phyloP scores from a whole-genome alignment of 305 asterid genomes.

The Solanum aculeatissimum region DNA sequence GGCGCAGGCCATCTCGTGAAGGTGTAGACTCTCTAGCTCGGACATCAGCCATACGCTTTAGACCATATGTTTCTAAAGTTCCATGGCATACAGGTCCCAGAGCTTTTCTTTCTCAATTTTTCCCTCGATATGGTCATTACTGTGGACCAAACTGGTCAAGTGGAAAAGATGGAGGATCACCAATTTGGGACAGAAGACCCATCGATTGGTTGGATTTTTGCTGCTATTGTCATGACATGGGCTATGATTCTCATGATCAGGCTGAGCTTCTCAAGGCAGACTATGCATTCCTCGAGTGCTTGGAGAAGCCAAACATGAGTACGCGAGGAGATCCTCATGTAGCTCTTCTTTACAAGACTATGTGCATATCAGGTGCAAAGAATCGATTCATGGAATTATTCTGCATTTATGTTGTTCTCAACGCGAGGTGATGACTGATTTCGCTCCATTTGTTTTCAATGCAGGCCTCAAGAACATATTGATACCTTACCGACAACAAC shows the following conservation, averaged over 20 bases:
- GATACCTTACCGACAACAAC: conserved; percentile 76
- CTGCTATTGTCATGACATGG: conserved; percentile 97
- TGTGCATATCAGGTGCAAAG: conserved; percentile 79
- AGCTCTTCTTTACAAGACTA: conserved; percentile 62
- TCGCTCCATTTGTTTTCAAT: not conserved
- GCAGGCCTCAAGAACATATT: conserved; percentile 72
- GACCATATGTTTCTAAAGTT: conserved; percentile 88
- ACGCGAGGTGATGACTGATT: not conserved
- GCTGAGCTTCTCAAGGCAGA: conserved; percentile 95
- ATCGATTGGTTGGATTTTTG: conserved; percentile 96
- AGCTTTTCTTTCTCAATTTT: conserved; percentile 75
- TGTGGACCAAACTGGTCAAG: conserved; percentile 99
- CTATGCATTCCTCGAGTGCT: conserved; percentile 83
- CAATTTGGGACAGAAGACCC: conserved; percentile 88
- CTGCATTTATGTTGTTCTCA: not conserved
- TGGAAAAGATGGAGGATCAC: conserved; percentile 78
- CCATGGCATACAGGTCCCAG: conserved; percentile 97
- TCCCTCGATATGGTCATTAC: conserved; percentile 89
- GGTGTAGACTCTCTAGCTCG: conserved; percentile 18
- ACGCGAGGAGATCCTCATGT: conserved; percentile 60
- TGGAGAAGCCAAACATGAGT: conserved; percentile 73
- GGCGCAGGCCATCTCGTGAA: conserved; percentile 24
- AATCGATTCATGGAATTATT: not conserved
- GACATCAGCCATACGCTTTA: conserved; percentile 51
- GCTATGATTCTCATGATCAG: conserved; percentile 78